Percentiles rank a stretch among this genome's conserved stretches.
Evolutionary conservation across 1,284 basidiomycete species (phyloP).

Genomic region (Afroboletus lepidellus): DNA sequence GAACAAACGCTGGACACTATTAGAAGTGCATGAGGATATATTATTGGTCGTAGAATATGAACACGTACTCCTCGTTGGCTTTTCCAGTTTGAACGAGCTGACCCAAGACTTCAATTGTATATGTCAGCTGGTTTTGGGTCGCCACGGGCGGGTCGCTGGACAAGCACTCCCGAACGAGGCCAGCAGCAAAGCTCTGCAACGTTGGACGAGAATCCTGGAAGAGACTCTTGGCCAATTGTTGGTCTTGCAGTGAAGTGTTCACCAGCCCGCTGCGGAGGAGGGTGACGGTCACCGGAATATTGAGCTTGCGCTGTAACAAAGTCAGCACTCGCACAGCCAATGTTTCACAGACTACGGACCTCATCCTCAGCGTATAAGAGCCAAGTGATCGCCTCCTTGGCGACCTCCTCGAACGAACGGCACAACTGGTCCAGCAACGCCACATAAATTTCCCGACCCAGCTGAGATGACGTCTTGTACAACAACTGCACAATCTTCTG

Average conservation of each 20-base stretch:
- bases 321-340: conserved; percentile 14
- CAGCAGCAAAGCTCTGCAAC: conserved; percentile 81
- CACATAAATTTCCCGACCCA: conserved; percentile 91
- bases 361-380: conserved; percentile 96
- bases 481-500: conserved; percentile 91
- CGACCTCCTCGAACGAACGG: conserved; percentile 86
- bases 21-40: conserved; percentile 9
- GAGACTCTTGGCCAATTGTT: conserved; percentile 88
- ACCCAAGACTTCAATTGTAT: conserved; percentile 80
- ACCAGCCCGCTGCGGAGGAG: conserved; percentile 85
- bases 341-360: conserved; percentile 43
- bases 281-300: conserved; percentile 90
- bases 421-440: conserved; percentile 88
- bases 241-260: conserved; percentile 79
- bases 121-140: conserved; percentile 77
- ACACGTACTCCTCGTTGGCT: conserved; percentile 75
- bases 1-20: conserved; percentile 56
- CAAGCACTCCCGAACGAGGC: conserved; percentile 85
- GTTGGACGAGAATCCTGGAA: conserved; percentile 77
- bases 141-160: conserved; percentile 77
- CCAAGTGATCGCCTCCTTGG: conserved; percentile 97
- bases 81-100: conserved; percentile 74
- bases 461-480: conserved; percentile 80
- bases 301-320: conserved; percentile 81
- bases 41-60: background rate